These are phyloP conservation scores for Chiua sp. DNA, from an alignment of 1,284 basidiomycete genomes.

Conservation along the genomic window DNA sequence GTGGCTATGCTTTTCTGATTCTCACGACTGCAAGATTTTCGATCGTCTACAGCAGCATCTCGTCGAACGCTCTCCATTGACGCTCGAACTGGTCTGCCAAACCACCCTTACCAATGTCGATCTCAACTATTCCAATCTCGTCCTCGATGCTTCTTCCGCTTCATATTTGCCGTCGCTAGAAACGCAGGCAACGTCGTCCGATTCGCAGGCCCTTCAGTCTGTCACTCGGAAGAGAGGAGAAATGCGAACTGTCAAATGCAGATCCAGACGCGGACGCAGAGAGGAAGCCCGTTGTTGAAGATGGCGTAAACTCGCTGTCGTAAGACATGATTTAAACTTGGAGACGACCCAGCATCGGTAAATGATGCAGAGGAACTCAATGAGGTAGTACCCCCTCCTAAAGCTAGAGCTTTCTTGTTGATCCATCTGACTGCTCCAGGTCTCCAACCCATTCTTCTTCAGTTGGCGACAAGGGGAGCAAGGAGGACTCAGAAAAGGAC, in stretches of 20 bases:
- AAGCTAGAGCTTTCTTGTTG: constrained; percentile 1
- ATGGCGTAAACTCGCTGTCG: constrained; percentile 6
- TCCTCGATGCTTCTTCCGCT: constrained; percentile 34
- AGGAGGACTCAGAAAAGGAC: constrained; percentile 25
- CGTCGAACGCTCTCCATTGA: constrained; percentile 3
- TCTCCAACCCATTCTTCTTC: constrained; percentile 4
- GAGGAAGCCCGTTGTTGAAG: constrained; percentile 10
- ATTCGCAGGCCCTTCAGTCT: constrained; percentile 5
- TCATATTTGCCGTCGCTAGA: constrained; percentile 20
- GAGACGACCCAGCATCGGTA: constrained; percentile 23
- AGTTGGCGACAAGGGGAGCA: constrained; percentile 22
- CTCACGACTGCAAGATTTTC: no score
- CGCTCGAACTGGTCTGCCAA: constrained; percentile 20
- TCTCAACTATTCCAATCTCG: constrained; percentile 36
- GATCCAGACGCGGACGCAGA: constrained; percentile 15
- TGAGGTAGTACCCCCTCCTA: neutral
- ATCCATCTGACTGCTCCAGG: neutral
- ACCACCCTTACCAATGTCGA: constrained; percentile 23
- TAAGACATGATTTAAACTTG: constrained; percentile 7
- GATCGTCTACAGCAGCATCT: no score
- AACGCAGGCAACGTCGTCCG: constrained; percentile 28
- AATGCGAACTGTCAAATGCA: constrained; percentile 10
- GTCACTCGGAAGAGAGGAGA: constrained; percentile 9
- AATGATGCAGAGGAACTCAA: neutral
- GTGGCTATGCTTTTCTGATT: no score